These are phyloP conservation scores for Quercus aquifolioides DNA, from an alignment of 306 rosid genomes.

Conservation along the genomic window DNA sequence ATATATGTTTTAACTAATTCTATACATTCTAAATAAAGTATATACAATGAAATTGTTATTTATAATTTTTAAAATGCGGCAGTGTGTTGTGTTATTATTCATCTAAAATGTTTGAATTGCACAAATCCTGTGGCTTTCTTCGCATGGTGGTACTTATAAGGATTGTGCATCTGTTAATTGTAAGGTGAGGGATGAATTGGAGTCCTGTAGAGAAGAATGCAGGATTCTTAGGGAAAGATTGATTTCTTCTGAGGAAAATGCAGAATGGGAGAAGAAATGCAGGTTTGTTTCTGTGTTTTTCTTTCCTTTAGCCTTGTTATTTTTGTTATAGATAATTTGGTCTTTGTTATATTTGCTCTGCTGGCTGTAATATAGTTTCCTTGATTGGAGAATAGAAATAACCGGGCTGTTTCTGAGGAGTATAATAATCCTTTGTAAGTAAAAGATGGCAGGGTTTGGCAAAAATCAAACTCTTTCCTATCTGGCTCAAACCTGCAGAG, in stretches of 20 bases:
- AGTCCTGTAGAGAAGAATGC: slow-evolving; percentile 59
- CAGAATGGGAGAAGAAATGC: slow-evolving; percentile 35
- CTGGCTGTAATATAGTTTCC: not conserved
- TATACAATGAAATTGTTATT: not conserved
- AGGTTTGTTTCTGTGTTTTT: slow-evolving; percentile 35
- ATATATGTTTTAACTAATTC: not conserved
- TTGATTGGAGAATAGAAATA: not conserved
- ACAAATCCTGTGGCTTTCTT: not conserved
- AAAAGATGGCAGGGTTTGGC: not conserved
- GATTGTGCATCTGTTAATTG: slow-evolving; percentile 17
- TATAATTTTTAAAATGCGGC: not conserved
- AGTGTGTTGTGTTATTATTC: not conserved
- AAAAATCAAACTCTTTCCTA: not conserved
- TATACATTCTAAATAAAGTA: not conserved
- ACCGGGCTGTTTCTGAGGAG: not conserved
- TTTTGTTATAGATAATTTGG: not conserved
- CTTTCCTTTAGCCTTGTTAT: not conserved
- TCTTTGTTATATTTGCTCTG: not conserved
- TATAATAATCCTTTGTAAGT: not conserved
- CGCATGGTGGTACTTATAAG: not conserved
- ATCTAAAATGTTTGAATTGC: not conserved
- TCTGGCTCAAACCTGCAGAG: not conserved
- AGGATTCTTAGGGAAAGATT: slow-evolving; percentile 36
- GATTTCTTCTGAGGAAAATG: slow-evolving; percentile 30
- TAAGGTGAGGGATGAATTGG: slow-evolving; percentile 64